These are phyloP conservation scores for Sugiyamaella valdiviana DNA, from an alignment of 805 yeast genomes.

Conservation along the genomic window DNA sequence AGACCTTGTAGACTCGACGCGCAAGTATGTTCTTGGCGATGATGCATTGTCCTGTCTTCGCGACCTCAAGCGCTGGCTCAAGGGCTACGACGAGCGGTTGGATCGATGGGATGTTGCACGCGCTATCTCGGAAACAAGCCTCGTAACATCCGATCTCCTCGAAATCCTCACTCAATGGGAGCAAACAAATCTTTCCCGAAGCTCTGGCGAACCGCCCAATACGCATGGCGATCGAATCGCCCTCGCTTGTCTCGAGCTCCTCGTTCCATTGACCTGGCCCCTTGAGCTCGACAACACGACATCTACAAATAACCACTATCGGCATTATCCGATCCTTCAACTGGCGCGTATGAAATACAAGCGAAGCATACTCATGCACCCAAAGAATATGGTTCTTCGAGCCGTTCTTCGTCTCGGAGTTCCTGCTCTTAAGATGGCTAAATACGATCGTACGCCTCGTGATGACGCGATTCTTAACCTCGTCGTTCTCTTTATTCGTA, in stretches of 20 bases:
- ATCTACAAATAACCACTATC: conserved; percentile 52
- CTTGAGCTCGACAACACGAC: conserved; percentile 52
- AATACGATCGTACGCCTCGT: conserved; percentile 51
- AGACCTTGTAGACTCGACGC: conserved; percentile 49
- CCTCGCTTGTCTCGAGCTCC: conserved; percentile 64
- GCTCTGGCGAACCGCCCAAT: background rate
- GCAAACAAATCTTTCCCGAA: conserved; percentile 24
- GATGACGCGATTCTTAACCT: conserved; percentile 70
- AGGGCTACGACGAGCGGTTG: conserved; percentile 68
- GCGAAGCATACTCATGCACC: conserved; percentile 51
- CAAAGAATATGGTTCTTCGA: conserved; percentile 56
- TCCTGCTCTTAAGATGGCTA: conserved; percentile 36
- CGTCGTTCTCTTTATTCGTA: conserved; percentile 68
- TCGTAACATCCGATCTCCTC: conserved; percentile 65
- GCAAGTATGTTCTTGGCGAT: conserved; percentile 73
- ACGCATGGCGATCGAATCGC: conserved; percentile 55
- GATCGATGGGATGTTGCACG: conserved; percentile 74
- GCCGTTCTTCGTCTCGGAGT: conserved; percentile 65
- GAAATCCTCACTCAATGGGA: conserved; percentile 76
- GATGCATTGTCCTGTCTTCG: conserved; percentile 82
- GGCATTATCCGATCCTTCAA: conserved; percentile 52
- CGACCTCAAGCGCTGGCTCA: conserved; percentile 85
- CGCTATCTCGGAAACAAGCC: conserved; percentile 75
- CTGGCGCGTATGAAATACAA: conserved; percentile 69
- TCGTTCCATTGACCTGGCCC: conserved; percentile 87